Evolutionary conservation across 176 grass and related monocot genomes (phyloP), one percentile per base, ranked within the genome.

Genomic region (Juncus effusus): DNA sequence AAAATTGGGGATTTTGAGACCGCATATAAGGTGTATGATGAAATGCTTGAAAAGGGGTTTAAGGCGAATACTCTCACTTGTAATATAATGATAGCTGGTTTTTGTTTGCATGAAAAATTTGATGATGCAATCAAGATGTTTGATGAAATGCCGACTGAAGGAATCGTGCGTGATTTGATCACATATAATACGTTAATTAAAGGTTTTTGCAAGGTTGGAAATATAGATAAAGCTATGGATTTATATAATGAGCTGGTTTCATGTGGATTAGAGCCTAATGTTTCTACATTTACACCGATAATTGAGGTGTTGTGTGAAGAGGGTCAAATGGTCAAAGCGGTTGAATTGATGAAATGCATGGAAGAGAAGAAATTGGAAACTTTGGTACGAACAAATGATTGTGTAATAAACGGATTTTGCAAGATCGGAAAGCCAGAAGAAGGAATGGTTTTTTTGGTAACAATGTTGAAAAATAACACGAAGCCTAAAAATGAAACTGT

Each of bases 101-200:
- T 86, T 56, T 80, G 62, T 76, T 58, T 74, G 50, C 76, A 92
- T 15, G 64, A 72, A 39, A 89, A 37, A 66, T 28, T 84, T 56
- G 65, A 83, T 7, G 80, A 92, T 40, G 88, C 88, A 42, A 4
- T 73, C 44, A 45, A 55, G 10, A 10, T 86, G 72, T 86, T 84
- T 38, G 75, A 89, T 41, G 75, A 77, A 73, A 97, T 97, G 88
- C 47, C 74, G 12, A 45, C 36, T 7, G 86, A 83, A 54, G 85
- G 85, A 42, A 76, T 89, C 38, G 3, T 54, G 51, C 85, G 67
- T 70, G 64, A 89, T 86, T 74, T 86, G 50, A 67, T 89, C 38
- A 80, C 88, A 63, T 97, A 89, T 36, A 83, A 78, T 69, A 84
- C 73, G 58, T 70, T 97, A 74, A 89, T 97, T 75, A 71, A 66